Evolutionary conservation across 2,329 filamentous ascomycete species (phyloP), one percentile per base, ranked within the genome.

Genomic region (Trichoderma koningii): DNA sequence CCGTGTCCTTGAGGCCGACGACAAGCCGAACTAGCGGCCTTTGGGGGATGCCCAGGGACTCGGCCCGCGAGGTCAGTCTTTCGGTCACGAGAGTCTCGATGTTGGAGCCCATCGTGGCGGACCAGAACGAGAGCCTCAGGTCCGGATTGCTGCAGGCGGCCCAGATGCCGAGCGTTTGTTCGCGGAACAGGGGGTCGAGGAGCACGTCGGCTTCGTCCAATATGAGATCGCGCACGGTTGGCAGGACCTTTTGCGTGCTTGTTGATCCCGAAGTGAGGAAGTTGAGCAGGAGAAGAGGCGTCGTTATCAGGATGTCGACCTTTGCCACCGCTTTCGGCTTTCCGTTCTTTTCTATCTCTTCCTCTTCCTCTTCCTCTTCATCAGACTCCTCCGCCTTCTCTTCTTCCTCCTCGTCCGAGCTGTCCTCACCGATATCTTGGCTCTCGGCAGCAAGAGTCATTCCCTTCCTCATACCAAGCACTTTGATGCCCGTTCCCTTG

Each of bases 161-260:
- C 93, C 93, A 97, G 68, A 98, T 88, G 4, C 85, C 84, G 44
- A 96, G 81, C 0, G 93, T 97, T 76, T 97, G 93, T 23, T 95
- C 90, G 65, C 91, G 86, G 80, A 99, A 99, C 5, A 97, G 82
- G 17, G 91, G 89, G 71, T 98, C 93, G 12, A 99, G 85, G 6
- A 99, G 88, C 15, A 98, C 93, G 76, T 99, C 95, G 0, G 93
- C 95, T 81, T 99, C 95, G 73, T 99, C 95, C 3, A 99, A 82
- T 42, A 98, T 84, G 19, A 99, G 80, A 57, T 87, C 87, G 51
- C 84, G 83, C 5, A 97, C 88, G 0, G 85, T 84, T 0, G 91
- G 86, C 5, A 96, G 77, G 5, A 82, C 78, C 38, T 80, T 77
- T 72, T 81, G 61, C 67, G 77, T 74, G 63, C 79, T 78, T 23